These are phyloP conservation scores for Ceratobasidium sp. DNA, from an alignment of 1,284 basidiomycete species.

Conservation along the genomic window DNA sequence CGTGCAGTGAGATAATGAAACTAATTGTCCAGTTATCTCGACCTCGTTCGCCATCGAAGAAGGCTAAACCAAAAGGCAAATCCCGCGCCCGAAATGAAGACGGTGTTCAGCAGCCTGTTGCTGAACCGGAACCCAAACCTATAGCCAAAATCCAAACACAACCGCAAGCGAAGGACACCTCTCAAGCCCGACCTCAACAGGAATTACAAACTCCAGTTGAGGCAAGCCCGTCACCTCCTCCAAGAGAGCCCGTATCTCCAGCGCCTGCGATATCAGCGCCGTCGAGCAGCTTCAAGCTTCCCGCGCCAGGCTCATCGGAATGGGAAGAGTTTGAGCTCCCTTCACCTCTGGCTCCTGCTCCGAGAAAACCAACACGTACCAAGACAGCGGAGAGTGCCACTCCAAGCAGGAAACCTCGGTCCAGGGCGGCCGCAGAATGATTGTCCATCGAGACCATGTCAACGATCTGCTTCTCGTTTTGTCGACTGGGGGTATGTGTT, in stretches of 20 bases:
- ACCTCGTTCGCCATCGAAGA: slow-evolving; percentile 8
- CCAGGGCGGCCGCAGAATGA: slow-evolving; percentile 11
- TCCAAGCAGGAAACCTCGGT: slow-evolving; percentile 24
- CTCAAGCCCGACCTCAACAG: background rate
- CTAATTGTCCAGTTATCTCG: background rate
- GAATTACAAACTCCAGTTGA: background rate
- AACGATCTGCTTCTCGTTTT: background rate
- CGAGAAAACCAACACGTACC: slow-evolving; percentile 12
- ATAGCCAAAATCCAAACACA: background rate
- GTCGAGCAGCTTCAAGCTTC: background rate
- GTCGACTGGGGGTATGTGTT: background rate
- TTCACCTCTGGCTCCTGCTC: background rate
- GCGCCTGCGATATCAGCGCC: background rate
- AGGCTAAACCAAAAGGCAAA: slow-evolving; percentile 18
- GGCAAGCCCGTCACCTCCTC: background rate
- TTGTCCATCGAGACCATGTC: background rate
- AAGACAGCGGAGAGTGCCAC: slow-evolving; percentile 10
- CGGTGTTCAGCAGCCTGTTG: background rate
- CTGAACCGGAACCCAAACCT: background rate
- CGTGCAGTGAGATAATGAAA: slow-evolving; percentile 6
- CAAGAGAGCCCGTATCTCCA: background rate
- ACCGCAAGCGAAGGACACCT: background rate
- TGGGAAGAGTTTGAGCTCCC: slow-evolving; percentile 30
- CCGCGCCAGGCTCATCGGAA: slow-evolving; percentile 22
- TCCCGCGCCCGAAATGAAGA: slow-evolving; percentile 1